Evolutionary conservation across 192 early-diverging fungal genomes (phyloP), one percentile per base, ranked within the genome.

Genomic region (Coemansia sp.): DNA sequence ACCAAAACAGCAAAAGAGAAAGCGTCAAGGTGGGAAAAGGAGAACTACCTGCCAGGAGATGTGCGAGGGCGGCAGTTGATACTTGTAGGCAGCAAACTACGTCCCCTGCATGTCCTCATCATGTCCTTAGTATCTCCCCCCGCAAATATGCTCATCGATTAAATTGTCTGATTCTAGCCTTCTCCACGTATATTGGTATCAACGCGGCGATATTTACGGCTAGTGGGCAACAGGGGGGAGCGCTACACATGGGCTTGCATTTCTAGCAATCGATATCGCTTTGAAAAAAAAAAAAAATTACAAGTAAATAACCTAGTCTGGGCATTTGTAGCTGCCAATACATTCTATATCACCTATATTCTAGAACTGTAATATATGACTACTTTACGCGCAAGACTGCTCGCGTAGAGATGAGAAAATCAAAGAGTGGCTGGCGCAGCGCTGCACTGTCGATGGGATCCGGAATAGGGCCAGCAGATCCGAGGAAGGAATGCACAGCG

Each of bases 341-440:
- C n/a, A n/a, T n/a, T 20, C 19, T 19, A 43, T 19, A 43, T 43
- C 19, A 17, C 24, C 8, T 49, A 49, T 22, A 19, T 49, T 49
- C 47, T 49, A 49, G 47, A 49, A 49, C 42, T 12, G 20, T 22
- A 24, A 22, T 51, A 51, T 9, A 51, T 12, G 20, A 54, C 42
- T 70, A 82, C 56, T 70, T 82, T 39, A 76, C 64, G 11, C 74
- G 79, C 41, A 82, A 46, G 3, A 82, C 67, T 5, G 79, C 79
- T 15, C 79, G 79, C 3, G 79, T 58, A 27, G 65, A 76, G 25
- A 82, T 66, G 39, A 82, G 57, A 25, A 82, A 82, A 60, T 82
- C 79, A 73, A 82, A 76, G 46, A 82, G 57, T 4, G 79, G 73
- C 60, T 82, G 79, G 17, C 79, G 73, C 60, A 82, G 43, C 24